These are phyloP conservation scores for Tetracentron sinense DNA, from an alignment of 164 flowering plant genomes.

Conservation along the genomic window DNA sequence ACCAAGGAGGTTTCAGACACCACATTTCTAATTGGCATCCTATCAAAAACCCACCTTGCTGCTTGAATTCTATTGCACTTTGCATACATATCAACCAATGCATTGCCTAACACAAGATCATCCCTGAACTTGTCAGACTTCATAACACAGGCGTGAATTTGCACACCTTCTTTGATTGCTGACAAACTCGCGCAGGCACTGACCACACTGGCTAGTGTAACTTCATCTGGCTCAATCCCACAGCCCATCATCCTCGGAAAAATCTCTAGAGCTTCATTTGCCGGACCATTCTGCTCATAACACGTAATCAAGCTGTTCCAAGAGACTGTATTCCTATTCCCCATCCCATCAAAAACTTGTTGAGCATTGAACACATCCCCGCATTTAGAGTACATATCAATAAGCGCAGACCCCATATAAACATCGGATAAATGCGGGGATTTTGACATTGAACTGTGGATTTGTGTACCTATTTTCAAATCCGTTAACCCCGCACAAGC, in stretches of 20 bases:
- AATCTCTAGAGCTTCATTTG: conserved; percentile 40
- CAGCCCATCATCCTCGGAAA: conserved; percentile 45
- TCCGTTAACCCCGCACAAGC: conserved; percentile 54
- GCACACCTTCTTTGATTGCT: conserved; percentile 42
- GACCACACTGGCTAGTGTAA: conserved; percentile 60
- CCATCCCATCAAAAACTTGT: conserved; percentile 49
- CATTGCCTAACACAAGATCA: conserved; percentile 55
- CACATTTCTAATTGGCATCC: conserved; percentile 49
- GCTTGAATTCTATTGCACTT: conserved; percentile 42
- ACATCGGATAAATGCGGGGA: conserved; percentile 36
- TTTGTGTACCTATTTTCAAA: conserved; percentile 39
- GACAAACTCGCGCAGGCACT: conserved; percentile 64
- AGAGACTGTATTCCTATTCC: conserved; percentile 42
- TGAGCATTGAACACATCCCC: conserved; percentile 41
- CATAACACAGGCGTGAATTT: conserved; percentile 49
- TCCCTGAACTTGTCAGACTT: conserved; percentile 41
- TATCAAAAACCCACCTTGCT: conserved; percentile 58
- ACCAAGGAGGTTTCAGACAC: conserved; percentile 65
- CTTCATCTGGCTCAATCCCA: conserved; percentile 55
- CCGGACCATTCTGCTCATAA: conserved; percentile 74
- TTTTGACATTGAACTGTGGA: conserved; percentile 45
- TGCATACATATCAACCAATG: conserved; percentile 74
- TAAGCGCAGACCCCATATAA: conserved; percentile 59
- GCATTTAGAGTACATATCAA: conserved; percentile 64
- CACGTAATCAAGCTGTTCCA: conserved; percentile 73